Evolutionary conservation across 495 filamentous ascomycete species (phyloP), one percentile per base, ranked within the genome.

Genomic region (Penicillium daleae): DNA sequence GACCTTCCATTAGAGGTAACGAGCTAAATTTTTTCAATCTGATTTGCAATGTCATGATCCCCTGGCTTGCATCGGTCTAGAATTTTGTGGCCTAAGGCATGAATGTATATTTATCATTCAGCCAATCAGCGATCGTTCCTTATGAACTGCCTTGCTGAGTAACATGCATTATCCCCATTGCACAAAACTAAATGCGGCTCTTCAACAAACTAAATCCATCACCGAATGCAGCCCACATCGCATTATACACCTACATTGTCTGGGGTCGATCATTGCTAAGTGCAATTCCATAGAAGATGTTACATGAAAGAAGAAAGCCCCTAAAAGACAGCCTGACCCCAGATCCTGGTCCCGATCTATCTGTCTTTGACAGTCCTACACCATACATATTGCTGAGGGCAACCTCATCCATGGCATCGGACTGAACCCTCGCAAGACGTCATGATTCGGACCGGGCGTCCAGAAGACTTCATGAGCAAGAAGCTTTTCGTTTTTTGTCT

Each of bases 401-500:
- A 37, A 1, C 12, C 22, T 10, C 22, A 13, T 29, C 15, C 2
- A 44, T 42, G 24, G 35, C 54, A 40, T 5, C 8, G 6, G 27
- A 19, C 29, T 31, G 29, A 10, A 53, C 19, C 26, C 26, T n/a
- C 2, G n/a, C 22, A 27, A 46, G 26, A 26, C 10, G 40, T 4
- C 17, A 57, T 57, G 56, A 33, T 48, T 21, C 27, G 24, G 13
- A 42, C 39, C 21, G n/a, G 37, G 40, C 26, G 26, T 26, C 61
- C 46, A 4, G 61, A 58, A 19, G 48, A 53, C 10, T 33, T 35
- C n/a, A 53, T 63, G 56, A 63, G 61, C 56, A 63, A 58, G 46
- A 63, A 63, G 56, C 49, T 63, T 3, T 13, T 63, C 19, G 13
- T n/a, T 33, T 63, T 63, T 46, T 63, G 61, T 35, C 21, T 63